phyloP scores from a whole-genome alignment of 495 filamentous ascomycete genomes.

The Rusavskia elegans region DNA sequence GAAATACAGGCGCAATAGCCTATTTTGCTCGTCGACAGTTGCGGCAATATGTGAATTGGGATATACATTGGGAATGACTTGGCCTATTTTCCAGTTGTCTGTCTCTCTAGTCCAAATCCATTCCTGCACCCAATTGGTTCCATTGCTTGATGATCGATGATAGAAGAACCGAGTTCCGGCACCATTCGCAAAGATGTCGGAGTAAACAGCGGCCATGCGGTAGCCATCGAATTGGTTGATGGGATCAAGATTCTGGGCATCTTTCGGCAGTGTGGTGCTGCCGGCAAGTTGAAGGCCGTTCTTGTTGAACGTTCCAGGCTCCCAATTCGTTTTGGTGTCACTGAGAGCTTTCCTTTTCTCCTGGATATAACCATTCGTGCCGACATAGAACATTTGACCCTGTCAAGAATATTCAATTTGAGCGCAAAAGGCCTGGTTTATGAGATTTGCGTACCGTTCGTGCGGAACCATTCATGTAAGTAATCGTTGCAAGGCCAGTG shows the following conservation, averaged over 20 bases:
- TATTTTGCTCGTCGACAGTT: background rate
- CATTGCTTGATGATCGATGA: constrained; percentile 7
- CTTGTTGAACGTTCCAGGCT: constrained; percentile 7
- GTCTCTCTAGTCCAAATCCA: constrained; percentile 12
- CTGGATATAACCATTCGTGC: constrained; percentile 9
- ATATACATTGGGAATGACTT: background rate
- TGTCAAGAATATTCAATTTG: background rate
- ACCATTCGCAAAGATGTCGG: constrained; percentile 6
- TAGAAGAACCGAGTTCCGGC: constrained; percentile 12
- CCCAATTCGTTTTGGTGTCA: constrained; percentile 5
- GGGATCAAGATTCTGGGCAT: constrained; percentile 1
- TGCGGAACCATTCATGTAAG: constrained; percentile 8
- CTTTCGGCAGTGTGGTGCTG: constrained; percentile 1
- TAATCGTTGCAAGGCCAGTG: constrained; percentile 13
- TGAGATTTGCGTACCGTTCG: constrained; percentile 4
- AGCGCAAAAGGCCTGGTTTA: background rate
- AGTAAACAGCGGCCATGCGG: constrained; percentile 11
- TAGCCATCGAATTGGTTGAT: constrained; percentile 12
- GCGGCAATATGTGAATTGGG: background rate
- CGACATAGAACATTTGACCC: constrained; percentile 14
- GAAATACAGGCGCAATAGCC: background rate
- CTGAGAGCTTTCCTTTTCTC: constrained; percentile 11
- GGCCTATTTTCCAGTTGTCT: constrained; percentile 7
- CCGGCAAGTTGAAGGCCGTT: constrained; percentile 3
- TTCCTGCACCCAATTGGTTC: constrained; percentile 9